Evolutionary conservation across 768 basidiomycete species (phyloP).

Genomic region (Amanita pseudoporphyria): DNA sequence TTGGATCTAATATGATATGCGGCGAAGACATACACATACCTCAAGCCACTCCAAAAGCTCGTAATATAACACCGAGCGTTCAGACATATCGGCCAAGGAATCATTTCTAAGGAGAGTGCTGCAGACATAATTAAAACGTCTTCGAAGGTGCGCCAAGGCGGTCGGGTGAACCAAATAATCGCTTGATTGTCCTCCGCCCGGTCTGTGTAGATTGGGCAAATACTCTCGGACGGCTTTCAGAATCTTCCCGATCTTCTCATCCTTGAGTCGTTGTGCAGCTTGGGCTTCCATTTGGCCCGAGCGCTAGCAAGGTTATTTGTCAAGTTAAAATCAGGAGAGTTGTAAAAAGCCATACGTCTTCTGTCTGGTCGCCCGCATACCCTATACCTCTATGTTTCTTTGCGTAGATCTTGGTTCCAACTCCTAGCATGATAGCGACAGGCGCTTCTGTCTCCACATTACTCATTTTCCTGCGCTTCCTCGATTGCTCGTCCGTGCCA

Average conservation of each 20-base stretch:
- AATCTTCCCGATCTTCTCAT: conserved; percentile 61
- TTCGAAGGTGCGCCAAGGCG: conserved; percentile 80
- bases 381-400: conserved; percentile 75
- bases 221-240: conserved; percentile 70
- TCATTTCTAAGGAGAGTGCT: conserved; percentile 85
- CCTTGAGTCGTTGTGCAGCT: conserved; percentile 62
- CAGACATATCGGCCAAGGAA: conserved; percentile 91
- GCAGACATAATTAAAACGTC: conserved; percentile 84
- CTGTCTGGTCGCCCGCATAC: conserved; percentile 74
- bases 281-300: conserved; percentile 76
- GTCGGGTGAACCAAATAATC: conserved; percentile 93
- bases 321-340: background rate
- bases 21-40: conserved; percentile 32
- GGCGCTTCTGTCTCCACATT: conserved; percentile 1
- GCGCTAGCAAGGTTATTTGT: conserved; percentile 32
- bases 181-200: conserved; percentile 68
- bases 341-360: conserved; percentile 56
- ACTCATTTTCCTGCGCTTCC: conserved; percentile 38
- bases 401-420: conserved; percentile 26
- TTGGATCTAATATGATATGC: conserved; percentile 7
- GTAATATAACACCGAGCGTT: conserved; percentile 75
- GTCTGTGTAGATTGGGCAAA: conserved; percentile 72
- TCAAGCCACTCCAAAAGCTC: conserved; percentile 90
- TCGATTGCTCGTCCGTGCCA: conserved; percentile 24
- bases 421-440: conserved; percentile 7